Evolutionary conservation across 345 rosid species (phyloP).

Genomic region (Populus ilicifolia): DNA sequence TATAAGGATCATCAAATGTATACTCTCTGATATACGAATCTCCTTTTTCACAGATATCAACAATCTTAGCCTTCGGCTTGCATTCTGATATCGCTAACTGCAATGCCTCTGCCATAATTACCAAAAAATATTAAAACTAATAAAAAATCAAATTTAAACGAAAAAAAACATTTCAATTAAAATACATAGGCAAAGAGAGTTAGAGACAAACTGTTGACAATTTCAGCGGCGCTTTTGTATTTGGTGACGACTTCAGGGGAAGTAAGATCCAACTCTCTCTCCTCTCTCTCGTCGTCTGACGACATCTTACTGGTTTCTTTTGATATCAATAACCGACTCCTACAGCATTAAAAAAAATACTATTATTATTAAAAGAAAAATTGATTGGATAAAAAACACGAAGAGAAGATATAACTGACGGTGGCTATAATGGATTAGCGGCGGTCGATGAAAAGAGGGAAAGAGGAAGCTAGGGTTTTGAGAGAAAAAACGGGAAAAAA

Average conservation of each 20-base stretch:
- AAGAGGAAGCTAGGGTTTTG: neutral
- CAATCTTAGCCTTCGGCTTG: constrained; percentile 80
- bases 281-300: constrained; percentile 87
- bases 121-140: neutral
- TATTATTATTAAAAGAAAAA: neutral
- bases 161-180: neutral
- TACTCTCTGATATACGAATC: constrained; percentile 85
- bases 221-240: constrained; percentile 94
- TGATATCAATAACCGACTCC: neutral
- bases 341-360: neutral
- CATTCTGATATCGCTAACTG: constrained; percentile 72
- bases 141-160: neutral
- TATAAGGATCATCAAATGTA: constrained; percentile 11
- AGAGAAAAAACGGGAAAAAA: neutral
- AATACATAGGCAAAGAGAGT: neutral
- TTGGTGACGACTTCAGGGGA: constrained; percentile 93
- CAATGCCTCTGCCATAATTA: constrained; percentile 58
- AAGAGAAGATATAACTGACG: neutral
- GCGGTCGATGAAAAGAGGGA: neutral
- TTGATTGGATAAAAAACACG: neutral
- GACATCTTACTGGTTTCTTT: constrained; percentile 55
- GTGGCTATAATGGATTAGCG: neutral
- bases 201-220: constrained; percentile 62
- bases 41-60: constrained; percentile 84
- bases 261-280: constrained; percentile 93